Conservation (phyloP, 2,329 filamentous ascomycete genomes). For the Sporothrix luriei region DNA sequence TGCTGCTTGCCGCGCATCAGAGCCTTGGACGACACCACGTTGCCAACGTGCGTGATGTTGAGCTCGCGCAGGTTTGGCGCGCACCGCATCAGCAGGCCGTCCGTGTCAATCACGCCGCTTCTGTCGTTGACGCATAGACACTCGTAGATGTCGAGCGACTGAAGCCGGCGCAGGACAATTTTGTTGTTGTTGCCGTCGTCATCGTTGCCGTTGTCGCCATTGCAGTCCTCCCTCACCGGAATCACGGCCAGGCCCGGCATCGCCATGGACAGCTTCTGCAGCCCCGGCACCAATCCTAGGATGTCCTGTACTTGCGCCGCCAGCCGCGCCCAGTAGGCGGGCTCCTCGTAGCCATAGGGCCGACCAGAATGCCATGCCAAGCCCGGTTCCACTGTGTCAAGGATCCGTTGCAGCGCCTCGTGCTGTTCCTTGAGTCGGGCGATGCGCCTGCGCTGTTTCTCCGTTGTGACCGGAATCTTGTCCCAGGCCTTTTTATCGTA, state of each 20-base stretch:
- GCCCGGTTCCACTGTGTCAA: too few species aligned
- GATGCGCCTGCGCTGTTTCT: neutral
- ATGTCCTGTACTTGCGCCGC: neutral
- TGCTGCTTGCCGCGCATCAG: too few species aligned
- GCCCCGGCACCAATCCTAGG: neutral
- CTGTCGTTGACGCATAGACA: neutral
- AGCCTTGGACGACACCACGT: neutral
- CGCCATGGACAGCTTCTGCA: neutral
- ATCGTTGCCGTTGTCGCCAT: too few species aligned
- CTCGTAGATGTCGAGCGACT: neutral
- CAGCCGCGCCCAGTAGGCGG: neutral
- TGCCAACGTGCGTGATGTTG: neutral
- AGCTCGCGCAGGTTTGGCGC: neutral
- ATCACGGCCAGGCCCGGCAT: neutral
- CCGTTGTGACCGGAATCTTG: neutral
- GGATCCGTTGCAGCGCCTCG: neutral
- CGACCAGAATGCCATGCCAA: neutral
- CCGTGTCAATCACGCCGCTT: neutral
- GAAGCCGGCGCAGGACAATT: neutral
- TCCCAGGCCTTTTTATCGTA: too few species aligned
- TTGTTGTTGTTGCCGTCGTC: neutral
- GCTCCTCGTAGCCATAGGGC: neutral
- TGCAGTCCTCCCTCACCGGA: neutral
- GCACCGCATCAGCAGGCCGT: neutral
- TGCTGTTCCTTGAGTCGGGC: neutral